Conservation (phyloP, 176 grass and related monocot genomes). For the Zizania latifolia region DNA sequence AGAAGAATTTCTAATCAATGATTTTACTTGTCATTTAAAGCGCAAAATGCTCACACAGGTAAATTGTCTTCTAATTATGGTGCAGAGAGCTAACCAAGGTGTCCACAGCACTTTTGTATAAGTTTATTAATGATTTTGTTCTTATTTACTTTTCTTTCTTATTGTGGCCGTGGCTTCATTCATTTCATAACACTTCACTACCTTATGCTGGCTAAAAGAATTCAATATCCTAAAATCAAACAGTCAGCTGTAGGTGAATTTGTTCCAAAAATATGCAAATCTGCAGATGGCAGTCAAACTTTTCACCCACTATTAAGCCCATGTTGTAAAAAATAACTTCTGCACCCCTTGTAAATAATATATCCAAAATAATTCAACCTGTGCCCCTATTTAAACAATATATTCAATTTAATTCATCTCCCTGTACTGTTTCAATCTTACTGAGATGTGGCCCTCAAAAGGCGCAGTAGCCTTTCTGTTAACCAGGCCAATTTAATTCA, state of each 20-base stretch:
- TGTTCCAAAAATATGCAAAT: not conserved
- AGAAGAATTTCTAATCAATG: slow-evolving; percentile 99
- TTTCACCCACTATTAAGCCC: not conserved
- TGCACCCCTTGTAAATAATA: not conserved
- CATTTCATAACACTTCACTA: not conserved
- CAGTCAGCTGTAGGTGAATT: not conserved
- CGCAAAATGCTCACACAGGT: slow-evolving; percentile 94
- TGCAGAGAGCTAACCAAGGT: not conserved
- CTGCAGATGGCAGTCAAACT: not conserved
- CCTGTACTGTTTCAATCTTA: not conserved
- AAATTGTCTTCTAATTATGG: not conserved
- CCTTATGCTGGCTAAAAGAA: not conserved
- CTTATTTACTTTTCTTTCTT: not conserved
- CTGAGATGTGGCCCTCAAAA: not conserved
- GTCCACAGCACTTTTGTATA: not conserved
- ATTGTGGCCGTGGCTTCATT: not conserved
- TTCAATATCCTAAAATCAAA: slow-evolving; percentile 4
- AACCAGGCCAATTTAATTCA: too few relatives aligned
- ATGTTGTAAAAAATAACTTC: not conserved
- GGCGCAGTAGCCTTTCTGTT: not conserved
- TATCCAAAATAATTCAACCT: not conserved
- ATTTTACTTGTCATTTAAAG: slow-evolving; percentile 97
- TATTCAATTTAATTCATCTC: not conserved
- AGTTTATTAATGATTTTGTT: not conserved
- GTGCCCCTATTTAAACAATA: not conserved